These are phyloP conservation scores for Alternaria sp. DNA, from an alignment of 2,329 filamentous ascomycete genomes.

Conservation along the genomic window DNA sequence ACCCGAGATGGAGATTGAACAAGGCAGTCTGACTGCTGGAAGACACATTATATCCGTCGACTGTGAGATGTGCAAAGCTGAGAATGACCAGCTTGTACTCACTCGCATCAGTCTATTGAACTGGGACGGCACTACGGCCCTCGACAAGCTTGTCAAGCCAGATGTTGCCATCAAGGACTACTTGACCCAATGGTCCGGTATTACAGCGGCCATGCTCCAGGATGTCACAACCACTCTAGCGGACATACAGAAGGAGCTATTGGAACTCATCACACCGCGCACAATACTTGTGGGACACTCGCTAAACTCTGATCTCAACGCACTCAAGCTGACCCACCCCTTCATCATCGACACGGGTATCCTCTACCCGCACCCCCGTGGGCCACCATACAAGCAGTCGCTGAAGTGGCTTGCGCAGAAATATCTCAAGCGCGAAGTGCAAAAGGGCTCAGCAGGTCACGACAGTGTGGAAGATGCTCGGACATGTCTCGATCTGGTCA, in stretches of 20 bases:
- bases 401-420: slow-evolving; percentile 89
- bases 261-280: slow-evolving; percentile 72
- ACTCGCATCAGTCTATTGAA: slow-evolving; percentile 86
- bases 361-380: slow-evolving; percentile 87
- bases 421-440: slow-evolving; percentile 85
- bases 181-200: slow-evolving; percentile 86
- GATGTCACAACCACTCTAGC: slow-evolving; percentile 80
- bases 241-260: slow-evolving; percentile 81
- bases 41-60: slow-evolving; percentile 82
- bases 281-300: slow-evolving; percentile 82
- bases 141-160: slow-evolving; percentile 94
- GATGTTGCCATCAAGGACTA: slow-evolving; percentile 89
- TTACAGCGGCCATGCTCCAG: slow-evolving; percentile 83
- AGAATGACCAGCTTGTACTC: slow-evolving; percentile 77
- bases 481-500: slow-evolving; percentile 90
- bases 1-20: slow-evolving; percentile 73
- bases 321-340: slow-evolving; percentile 84
- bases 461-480: slow-evolving; percentile 92
- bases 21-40: slow-evolving; percentile 83
- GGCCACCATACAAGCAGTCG: slow-evolving; percentile 86
- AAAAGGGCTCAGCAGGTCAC: slow-evolving; percentile 80
- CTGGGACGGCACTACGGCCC: slow-evolving; percentile 81
- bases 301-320: slow-evolving; percentile 81
- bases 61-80: slow-evolving; percentile 97
- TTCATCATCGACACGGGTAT: slow-evolving; percentile 93